These are phyloP conservation scores for Lachnellula occidentalis DNA, from an alignment of 2,329 filamentous ascomycete species.

Conservation along the genomic window DNA sequence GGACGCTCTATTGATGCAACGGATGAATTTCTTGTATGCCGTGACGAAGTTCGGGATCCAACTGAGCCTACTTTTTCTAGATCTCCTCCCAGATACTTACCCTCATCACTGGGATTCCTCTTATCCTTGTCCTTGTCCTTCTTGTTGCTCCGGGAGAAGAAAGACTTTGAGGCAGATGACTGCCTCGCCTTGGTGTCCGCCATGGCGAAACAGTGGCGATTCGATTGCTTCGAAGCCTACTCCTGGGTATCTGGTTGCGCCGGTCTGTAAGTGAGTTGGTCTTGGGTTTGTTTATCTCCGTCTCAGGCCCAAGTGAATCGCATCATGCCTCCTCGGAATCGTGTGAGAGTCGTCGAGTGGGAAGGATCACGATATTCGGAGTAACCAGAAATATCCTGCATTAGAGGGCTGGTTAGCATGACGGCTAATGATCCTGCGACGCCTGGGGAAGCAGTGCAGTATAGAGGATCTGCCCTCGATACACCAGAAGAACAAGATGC, in stretches of 20 bases:
- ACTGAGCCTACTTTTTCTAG: slow-evolving; percentile 56
- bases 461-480: slow-evolving; percentile 1
- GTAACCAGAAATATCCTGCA: slow-evolving; percentile 14
- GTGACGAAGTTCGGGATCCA: slow-evolving; percentile 61
- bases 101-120: slow-evolving; percentile 55
- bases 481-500: slow-evolving; percentile 2
- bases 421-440: slow-evolving; percentile 21
- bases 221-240: slow-evolving; percentile 15
- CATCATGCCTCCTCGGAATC: slow-evolving; percentile 26
- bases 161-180: slow-evolving; percentile 69
- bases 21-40: slow-evolving; percentile 70
- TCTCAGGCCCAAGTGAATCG: slow-evolving; percentile 21
- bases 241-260: slow-evolving; percentile 17
- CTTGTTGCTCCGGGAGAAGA: slow-evolving; percentile 87
- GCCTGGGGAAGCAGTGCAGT: slow-evolving; percentile 8
- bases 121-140: slow-evolving; percentile 48
- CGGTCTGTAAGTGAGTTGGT: slow-evolving; percentile 18
- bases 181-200: slow-evolving; percentile 71
- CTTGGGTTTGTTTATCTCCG: slow-evolving; percentile 21
- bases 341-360: slow-evolving; percentile 5
- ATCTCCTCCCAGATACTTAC: slow-evolving; percentile 47
- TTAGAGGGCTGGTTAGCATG: slow-evolving; percentile 20
- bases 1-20: slow-evolving; percentile 66
- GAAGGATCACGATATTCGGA: slow-evolving; percentile 1
- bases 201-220: slow-evolving; percentile 37